Conservation (phyloP, 139 green algal genomes). For the Picochlorum sp. region DNA sequence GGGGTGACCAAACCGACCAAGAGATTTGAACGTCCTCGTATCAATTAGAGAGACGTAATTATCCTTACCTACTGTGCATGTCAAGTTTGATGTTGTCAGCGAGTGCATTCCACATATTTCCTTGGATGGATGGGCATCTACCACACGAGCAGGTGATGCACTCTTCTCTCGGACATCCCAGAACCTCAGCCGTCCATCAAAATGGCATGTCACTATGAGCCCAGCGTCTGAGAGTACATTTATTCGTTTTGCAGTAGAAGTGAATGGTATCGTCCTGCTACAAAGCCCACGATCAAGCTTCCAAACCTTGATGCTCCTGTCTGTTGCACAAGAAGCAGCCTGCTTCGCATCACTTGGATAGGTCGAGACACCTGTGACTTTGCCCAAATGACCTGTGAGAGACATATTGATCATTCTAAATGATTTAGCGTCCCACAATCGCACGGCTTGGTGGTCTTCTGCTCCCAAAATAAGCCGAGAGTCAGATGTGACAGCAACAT, state of each 20-base stretch:
- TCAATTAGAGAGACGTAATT: background rate
- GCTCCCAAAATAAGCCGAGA: slow-evolving; percentile 42
- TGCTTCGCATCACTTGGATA: slow-evolving; percentile 38
- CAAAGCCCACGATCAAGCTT: background rate
- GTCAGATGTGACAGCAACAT: slow-evolving; percentile 51
- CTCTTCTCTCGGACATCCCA: slow-evolving; percentile 5
- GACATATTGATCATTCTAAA: slow-evolving; percentile 38
- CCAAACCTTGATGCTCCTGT: slow-evolving; percentile 46
- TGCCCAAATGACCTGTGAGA: slow-evolving; percentile 60
- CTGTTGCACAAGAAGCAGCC: slow-evolving; percentile 42
- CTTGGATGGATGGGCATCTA: background rate
- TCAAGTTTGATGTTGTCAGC: background rate
- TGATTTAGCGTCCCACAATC: slow-evolving; percentile 47
- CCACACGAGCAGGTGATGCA: background rate
- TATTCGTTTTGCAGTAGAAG: slow-evolving; percentile 2
- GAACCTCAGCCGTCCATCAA: slow-evolving; percentile 3
- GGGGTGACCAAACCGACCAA: background rate
- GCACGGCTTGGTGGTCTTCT: slow-evolving; percentile 48
- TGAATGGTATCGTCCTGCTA: background rate
- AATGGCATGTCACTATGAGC: slow-evolving; percentile 1
- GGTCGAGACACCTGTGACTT: slow-evolving; percentile 45
- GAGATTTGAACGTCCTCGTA: background rate
- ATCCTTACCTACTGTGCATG: background rate
- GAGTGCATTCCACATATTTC: slow-evolving; percentile 5
- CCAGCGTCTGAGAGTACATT: background rate